A percentile compares a stretch with the other conserved stretches of the same genome.
phyloP scores from a whole-genome alignment of 495 filamentous ascomycete species.

The Aspergillus wentii region DNA sequence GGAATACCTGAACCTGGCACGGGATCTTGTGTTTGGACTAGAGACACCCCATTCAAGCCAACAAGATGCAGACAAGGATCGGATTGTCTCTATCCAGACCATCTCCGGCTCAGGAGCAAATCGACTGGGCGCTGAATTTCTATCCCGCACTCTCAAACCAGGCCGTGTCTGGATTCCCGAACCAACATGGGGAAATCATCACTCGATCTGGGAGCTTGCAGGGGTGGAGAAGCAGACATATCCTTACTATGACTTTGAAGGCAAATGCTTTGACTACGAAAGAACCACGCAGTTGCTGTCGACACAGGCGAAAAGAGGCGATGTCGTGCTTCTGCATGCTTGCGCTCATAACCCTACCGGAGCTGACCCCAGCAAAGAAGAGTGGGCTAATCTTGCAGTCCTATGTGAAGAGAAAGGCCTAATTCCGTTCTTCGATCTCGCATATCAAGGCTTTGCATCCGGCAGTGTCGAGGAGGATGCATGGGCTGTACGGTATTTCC shows the following conservation, averaged over 20 bases:
- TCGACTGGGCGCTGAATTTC: conserved; percentile 72
- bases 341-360: conserved; percentile 46
- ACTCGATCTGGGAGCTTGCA: conserved; percentile 20
- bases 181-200: conserved; percentile 30
- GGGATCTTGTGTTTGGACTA: conserved; percentile 12
- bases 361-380: conserved; percentile 21
- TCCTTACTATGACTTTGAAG: conserved; percentile 26
- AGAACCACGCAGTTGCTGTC: conserved; percentile 16
- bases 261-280: conserved; percentile 12
- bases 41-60: too few relatives aligned
- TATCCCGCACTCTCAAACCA: conserved; percentile 34
- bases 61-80: conserved; percentile 1
- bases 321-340: conserved; percentile 34
- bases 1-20: conserved; percentile 8
- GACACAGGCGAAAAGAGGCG: conserved; percentile 11
- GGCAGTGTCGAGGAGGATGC: conserved; percentile 33
- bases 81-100: conserved; percentile 48
- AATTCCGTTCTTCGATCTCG: conserved; percentile 38
- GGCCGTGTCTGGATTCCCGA: conserved; percentile 20
- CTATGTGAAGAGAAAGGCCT: conserved; percentile 19
- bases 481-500: conserved; percentile 35
- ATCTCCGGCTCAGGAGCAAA: conserved; percentile 84
- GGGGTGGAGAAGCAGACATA: conserved; percentile 13
- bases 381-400: conserved; percentile 31
- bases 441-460: conserved; percentile 42